phyloP scores from a whole-genome alignment of 2,329 filamentous ascomycete genomes.

The Microdochium nivale region DNA sequence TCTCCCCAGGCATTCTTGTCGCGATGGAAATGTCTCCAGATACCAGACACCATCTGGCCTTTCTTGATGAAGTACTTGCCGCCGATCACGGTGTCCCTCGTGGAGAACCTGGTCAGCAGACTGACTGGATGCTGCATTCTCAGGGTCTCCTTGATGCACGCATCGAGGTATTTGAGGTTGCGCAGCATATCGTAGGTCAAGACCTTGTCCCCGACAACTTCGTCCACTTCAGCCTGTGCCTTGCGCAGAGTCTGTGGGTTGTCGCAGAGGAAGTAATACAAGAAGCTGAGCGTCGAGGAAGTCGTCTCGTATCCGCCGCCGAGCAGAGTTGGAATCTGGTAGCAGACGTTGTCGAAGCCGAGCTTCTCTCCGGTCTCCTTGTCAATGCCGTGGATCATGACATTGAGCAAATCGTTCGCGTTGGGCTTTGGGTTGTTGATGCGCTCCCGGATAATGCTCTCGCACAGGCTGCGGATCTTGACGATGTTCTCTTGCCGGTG shows the following conservation, averaged over 20 bases:
- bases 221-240: constrained; percentile 60
- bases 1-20: constrained; percentile 58
- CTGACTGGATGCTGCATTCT: constrained; percentile 39
- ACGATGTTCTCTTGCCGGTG: constrained; percentile 32
- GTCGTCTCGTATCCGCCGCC: constrained; percentile 68
- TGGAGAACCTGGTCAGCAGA: not conserved
- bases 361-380: constrained; percentile 58
- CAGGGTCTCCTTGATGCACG: constrained; percentile 56
- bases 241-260: constrained; percentile 50
- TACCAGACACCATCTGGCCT: constrained; percentile 38
- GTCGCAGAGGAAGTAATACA: constrained; percentile 56
- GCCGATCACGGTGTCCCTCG: constrained; percentile 39
- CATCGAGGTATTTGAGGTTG: constrained; percentile 58
- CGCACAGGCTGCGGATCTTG: constrained; percentile 55
- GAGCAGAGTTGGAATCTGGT: constrained; percentile 67
- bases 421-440: not conserved
- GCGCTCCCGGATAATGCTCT: constrained; percentile 26
- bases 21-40: constrained; percentile 47
- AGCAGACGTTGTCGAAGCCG: constrained; percentile 51
- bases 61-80: constrained; percentile 49
- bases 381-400: constrained; percentile 59
- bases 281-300: constrained; percentile 56
- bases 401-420: not conserved
- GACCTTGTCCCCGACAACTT: constrained; percentile 48
- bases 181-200: constrained; percentile 53